Evolutionary conservation across 2,329 filamentous ascomycete genomes (phyloP), one percentile per base, ranked within the genome.

Genomic region (Dactylellina haptotyla): DNA sequence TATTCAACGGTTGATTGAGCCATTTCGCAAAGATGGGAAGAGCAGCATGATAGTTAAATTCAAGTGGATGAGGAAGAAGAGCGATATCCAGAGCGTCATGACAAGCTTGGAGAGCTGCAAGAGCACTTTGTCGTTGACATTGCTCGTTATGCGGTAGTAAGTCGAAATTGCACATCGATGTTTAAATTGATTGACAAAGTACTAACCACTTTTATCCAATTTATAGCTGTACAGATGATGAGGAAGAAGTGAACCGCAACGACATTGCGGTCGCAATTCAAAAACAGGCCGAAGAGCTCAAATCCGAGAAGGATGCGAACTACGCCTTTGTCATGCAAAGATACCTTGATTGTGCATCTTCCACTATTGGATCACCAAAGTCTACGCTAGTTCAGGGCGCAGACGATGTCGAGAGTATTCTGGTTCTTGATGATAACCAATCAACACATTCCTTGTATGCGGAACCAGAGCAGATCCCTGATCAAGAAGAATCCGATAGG

Each of bases 21-120:
- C 69, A 23, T 73, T 73, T 25, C 28, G 69, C 14, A 18, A 14
- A 26, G 37, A 39, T 9, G 58, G 61, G 14, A 41, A 18, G n/a
- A 59, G 45, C n/a, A n/a, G n/a, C 6, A 53, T 73, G 28, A n/a
- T 73, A 6, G 41, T 73, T 8, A 59, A 48, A 23, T 56, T 73
- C 39, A 61, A 53, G 46, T 73, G 69, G 69, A 73, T 73, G 69
- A 64, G 69, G 51, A 73, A 73, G 61, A 73, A 73, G 61, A 66
- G 50, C 18, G 69, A 73, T 32, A 30, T 73, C 1, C 61, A 65
- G 8, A 4, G 26, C 9, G 61, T 73, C 3, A 61, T 66, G 46
- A 54, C 69, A 9, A 61, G 39, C 26, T 41, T 73, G 37, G 69
- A 73, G 54, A 73, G 69, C 25, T 73, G 69, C n/a, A 73, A 73